Evolutionary conservation across 2,329 filamentous ascomycete species (phyloP), one percentile per base, ranked within the genome.

Genomic region (Cercospora berteroae): DNA sequence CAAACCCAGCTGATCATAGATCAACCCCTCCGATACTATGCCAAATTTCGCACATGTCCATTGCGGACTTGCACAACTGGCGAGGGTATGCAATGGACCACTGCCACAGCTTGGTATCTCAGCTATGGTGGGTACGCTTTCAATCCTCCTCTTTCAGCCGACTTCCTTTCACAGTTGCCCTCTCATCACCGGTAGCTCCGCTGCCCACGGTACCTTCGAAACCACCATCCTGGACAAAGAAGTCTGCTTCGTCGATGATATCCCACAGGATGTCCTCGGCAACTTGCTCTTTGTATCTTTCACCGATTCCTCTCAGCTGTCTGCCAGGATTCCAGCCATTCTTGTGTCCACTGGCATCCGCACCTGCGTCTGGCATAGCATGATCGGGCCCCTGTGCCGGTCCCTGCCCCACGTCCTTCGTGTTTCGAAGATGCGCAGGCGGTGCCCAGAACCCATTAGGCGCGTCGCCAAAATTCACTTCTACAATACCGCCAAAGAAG

Each of bases 191-290:
- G 9, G 63, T 63, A 2, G 68, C 72, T 25, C 71, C 74, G 25
- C 67, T 69, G 1, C 74, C 74, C 12, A 73, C 74, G 16, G 65
- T 71, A 2, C 75, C 74, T 16, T 70, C 76, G 74, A 79, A 82
- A 6, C 81, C 83, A 5, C 82, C 83, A 70, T 93, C 91, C 76
- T 91, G 87, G 78, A 89, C 85, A 89, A 88, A 96, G 81, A 92
- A 95, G 81, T 96, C 93, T 59, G 96, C 91, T 80, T 99, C 95
- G 76, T 99, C 95, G 33, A 98, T 85, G 63, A 99, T 86, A 79
- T 99, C 95, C 78, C 93, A 97, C 31, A 97, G 86, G 25, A 97
- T 84, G 75, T 99, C 95, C 80, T 99, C 95, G 13, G 90, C 93
- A 69, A 99, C 94, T 81, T 98, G 94, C 77, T 99, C 94, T 67